Evolutionary conservation across 2,329 filamentous ascomycete species (phyloP), one percentile per base, ranked within the genome.

Genomic region (Pestalotiopsis sp.): DNA sequence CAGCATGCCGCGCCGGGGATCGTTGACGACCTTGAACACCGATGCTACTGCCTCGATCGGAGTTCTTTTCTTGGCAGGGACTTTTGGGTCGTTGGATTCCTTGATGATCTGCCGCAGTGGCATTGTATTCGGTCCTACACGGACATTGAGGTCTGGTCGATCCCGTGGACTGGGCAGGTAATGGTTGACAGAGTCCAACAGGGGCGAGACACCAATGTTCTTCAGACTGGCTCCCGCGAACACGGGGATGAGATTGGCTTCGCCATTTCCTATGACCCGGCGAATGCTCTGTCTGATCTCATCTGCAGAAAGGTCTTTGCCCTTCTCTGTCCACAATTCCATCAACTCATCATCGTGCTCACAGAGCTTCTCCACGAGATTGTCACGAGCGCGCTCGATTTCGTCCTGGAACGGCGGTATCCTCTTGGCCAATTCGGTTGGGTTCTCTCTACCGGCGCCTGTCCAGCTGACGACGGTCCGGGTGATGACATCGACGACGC

Each of bases 11-110:
- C 94, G 91, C 71, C 92, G 92, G 9, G 92, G 84, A 75, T 98
- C 95, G 72, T 95, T 92, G 71, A 96, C 94, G 5, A 98, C 96
- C 80, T 99, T 99, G 87, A 98, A 99, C 1, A 98, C 88, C 17
- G 92, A 93, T 31, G 89, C 87, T 2, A 89, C 81, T 5, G 86
- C 82, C 9, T 83, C 81, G 62, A 82, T 70, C 2, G 75, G 76
- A 7, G 78, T 70, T 13, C 80, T 77, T 9, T 79, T 76, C 70
- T 83, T 83, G 27, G 64, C 64, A 25, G 67, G 49, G 13, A 65
- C 49, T 31, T 79, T 79, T 27, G 80, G 78, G 1, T 71, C 65
- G 31, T 72, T 68, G 9, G 73, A 67, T 20, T 75, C 69, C 23
- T 78, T 73, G 17, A 89, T 77, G 5, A 85, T 75, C 2, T 84